Percentiles rank a stretch among this genome's conserved stretches.
These are phyloP conservation scores for Raddia distichophylla DNA, from an alignment of 176 grass and related monocot species.

Conservation along the genomic window DNA sequence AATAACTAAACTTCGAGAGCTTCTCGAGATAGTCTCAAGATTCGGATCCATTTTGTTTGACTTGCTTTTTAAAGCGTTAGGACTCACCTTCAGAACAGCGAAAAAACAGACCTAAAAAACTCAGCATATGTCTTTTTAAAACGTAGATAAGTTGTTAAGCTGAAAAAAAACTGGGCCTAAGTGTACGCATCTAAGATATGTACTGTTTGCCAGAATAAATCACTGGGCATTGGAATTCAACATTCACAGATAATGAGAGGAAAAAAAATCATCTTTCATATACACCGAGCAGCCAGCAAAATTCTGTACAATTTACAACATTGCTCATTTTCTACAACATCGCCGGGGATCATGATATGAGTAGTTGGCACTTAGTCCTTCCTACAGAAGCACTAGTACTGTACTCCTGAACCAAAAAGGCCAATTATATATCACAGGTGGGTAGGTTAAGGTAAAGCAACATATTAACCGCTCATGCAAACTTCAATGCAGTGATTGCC, in stretches of 20 bases:
- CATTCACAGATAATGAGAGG: background rate
- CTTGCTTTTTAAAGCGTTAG: too few relatives aligned
- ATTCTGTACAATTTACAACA: conserved; percentile 55
- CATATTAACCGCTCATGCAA: conserved; percentile 43
- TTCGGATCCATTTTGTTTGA: too few relatives aligned
- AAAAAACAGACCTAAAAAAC: too few relatives aligned
- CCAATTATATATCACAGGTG: conserved; percentile 14
- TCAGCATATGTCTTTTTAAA: too few relatives aligned
- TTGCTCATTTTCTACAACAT: conserved; percentile 38
- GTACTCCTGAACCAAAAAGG: conserved; percentile 43
- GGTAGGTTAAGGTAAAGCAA: background rate
- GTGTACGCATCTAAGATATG: background rate
- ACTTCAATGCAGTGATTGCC: conserved; percentile 72
- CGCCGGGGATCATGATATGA: conserved; percentile 4
- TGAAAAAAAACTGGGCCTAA: too few relatives aligned
- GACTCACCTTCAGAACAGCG: too few relatives aligned
- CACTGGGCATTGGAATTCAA: conserved; percentile 8
- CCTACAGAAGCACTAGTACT: conserved; percentile 38
- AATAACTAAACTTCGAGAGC: too few relatives aligned
- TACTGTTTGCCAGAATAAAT: background rate
- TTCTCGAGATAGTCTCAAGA: too few relatives aligned
- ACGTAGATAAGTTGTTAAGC: too few relatives aligned
- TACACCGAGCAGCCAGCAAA: conserved; percentile 39
- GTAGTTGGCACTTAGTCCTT: conserved; percentile 29
- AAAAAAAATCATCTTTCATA: conserved; percentile 32